phyloP scores from a whole-genome alignment of 768 basidiomycete genomes.

The Suillus ampliporus region DNA sequence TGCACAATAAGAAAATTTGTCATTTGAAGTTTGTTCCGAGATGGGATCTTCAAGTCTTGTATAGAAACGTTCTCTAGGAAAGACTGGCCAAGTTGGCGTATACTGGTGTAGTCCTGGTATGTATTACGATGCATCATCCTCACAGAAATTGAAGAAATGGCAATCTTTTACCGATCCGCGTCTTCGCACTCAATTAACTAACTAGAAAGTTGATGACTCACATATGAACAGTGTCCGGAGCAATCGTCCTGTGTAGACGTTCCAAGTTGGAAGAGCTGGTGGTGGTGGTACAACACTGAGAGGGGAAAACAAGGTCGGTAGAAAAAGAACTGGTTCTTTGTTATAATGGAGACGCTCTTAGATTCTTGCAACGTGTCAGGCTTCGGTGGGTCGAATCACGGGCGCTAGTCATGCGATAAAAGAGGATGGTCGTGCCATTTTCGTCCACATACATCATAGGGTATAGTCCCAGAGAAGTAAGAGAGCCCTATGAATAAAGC shows the following conservation, averaged over 20 bases:
- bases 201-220: not conserved
- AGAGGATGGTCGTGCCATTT: not conserved
- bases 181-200: not conserved
- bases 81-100: not conserved
- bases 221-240: not conserved
- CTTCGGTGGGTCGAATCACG: not conserved
- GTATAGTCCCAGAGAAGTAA: too few species aligned
- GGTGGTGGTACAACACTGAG: not conserved
- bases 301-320: not conserved
- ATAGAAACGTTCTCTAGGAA: not conserved
- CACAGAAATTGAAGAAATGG: not conserved
- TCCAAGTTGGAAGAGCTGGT: not conserved
- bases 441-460: too few species aligned
- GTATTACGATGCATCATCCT: not conserved
- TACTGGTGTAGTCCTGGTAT: not conserved
- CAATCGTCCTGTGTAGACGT: not conserved
- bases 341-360: too few species aligned
- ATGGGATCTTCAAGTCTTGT: too few species aligned
- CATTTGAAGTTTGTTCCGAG: too few species aligned
- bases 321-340: not conserved
- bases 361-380: not conserved
- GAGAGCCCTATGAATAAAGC: too few species aligned
- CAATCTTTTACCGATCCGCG: not conserved
- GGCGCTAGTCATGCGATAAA: not conserved
- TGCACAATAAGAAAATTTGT: not conserved